Conservation (phyloP, 345 rosid genomes). For the Ceriops decandra region DNA sequence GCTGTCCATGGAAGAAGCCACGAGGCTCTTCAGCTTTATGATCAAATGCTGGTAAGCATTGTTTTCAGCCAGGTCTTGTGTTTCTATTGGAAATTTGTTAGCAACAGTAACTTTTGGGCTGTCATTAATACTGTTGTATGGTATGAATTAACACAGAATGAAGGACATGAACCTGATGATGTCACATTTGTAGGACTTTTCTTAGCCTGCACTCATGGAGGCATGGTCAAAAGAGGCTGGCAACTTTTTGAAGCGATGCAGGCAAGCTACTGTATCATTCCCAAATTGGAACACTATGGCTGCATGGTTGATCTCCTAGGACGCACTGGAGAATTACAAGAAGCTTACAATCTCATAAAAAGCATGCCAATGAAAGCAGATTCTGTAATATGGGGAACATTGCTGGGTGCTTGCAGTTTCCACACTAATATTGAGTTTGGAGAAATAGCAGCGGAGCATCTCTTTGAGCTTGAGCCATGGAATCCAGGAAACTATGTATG, state of each 20-base stretch:
- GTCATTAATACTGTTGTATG: neutral
- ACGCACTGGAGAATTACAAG: slow-evolving; percentile 65
- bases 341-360: slow-evolving; percentile 55
- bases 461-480: slow-evolving; percentile 67
- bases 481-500: slow-evolving; percentile 76
- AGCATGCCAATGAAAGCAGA: slow-evolving; percentile 78
- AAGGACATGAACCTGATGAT: slow-evolving; percentile 57
- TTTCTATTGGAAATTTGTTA: neutral
- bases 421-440: slow-evolving; percentile 56
- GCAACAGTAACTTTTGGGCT: neutral
- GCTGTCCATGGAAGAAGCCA: slow-evolving; percentile 64
- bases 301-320: slow-evolving; percentile 88
- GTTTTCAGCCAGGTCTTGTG: neutral
- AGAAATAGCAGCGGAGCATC: slow-evolving; percentile 60
- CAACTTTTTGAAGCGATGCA: slow-evolving; percentile 58
- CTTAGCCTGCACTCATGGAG: slow-evolving; percentile 81
- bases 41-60: slow-evolving; percentile 58
- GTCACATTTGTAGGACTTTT: slow-evolving; percentile 77
- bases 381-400: slow-evolving; percentile 75
- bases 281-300: slow-evolving; percentile 76
- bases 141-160: slow-evolving; percentile 25
- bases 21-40: slow-evolving; percentile 56
- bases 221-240: slow-evolving; percentile 49
- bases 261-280: slow-evolving; percentile 31
- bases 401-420: slow-evolving; percentile 81